phyloP scores from a whole-genome alignment of 495 filamentous ascomycete species.

The Glarea lozoyensis region DNA sequence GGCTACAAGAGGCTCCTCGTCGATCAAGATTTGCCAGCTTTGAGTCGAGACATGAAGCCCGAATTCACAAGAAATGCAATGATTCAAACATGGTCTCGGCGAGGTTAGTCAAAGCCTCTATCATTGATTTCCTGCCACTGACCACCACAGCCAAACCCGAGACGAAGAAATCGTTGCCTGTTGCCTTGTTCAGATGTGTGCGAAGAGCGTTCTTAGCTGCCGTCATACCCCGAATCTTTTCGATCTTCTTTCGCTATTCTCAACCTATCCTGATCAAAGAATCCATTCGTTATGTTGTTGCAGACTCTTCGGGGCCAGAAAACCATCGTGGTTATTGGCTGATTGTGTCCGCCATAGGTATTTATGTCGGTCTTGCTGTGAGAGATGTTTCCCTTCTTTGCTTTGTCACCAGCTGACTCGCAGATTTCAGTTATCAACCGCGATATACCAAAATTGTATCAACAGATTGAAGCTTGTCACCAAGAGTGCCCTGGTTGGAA shows the following conservation, averaged over 20 bases:
- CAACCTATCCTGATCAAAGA: slow-evolving; percentile 54
- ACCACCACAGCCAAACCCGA: slow-evolving; percentile 19
- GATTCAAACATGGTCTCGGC: slow-evolving; percentile 26
- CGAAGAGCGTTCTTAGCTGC: slow-evolving; percentile 38
- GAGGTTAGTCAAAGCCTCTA: not conserved
- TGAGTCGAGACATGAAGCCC: slow-evolving; percentile 38
- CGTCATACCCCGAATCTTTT: slow-evolving; percentile 42
- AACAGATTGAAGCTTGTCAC: slow-evolving; percentile 52
- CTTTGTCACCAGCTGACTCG: not conserved
- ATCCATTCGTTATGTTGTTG: slow-evolving; percentile 36
- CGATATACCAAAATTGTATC: slow-evolving; percentile 44
- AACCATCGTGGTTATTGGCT: slow-evolving; percentile 47
- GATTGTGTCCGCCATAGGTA: slow-evolving; percentile 43
- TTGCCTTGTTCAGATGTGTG: slow-evolving; percentile 35
- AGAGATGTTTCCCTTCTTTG: slow-evolving; percentile 7
- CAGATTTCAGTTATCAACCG: slow-evolving; percentile 43
- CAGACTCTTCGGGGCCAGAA: slow-evolving; percentile 27
- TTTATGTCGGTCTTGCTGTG: slow-evolving; percentile 55
- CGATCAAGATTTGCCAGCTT: slow-evolving; percentile 34
- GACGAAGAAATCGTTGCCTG: slow-evolving; percentile 34
- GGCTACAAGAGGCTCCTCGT: slow-evolving; percentile 38
- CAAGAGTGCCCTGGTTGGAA: slow-evolving; percentile 45
- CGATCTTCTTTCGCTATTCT: slow-evolving; percentile 50
- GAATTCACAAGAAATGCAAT: slow-evolving; percentile 30
- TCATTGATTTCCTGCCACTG: slow-evolving; percentile 7